Evolutionary conservation across 495 filamentous ascomycete genomes (phyloP).

Genomic region (Viridothelium virens): DNA sequence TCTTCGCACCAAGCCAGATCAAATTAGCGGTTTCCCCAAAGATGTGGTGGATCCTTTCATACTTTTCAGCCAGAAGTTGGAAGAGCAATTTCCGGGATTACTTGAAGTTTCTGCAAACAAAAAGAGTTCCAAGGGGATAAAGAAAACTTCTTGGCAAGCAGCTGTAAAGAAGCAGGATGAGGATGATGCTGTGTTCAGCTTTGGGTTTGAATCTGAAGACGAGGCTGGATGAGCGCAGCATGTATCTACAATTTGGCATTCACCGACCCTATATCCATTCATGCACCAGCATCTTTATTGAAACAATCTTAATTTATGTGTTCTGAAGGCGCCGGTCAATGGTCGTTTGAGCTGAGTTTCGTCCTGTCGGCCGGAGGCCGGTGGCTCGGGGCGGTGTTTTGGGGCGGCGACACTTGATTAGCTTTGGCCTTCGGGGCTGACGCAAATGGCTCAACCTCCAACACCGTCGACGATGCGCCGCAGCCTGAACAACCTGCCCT

Average conservation of each 20-base stretch:
- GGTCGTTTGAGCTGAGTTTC: background rate
- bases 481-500: background rate
- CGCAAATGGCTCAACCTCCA: conserved; percentile 8
- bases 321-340: too few species aligned
- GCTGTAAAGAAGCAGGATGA: conserved; percentile 49
- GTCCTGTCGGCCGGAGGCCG: background rate
- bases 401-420: too few species aligned
- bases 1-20: conserved; percentile 69
- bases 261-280: background rate
- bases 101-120: conserved; percentile 47
- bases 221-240: conserved; percentile 35
- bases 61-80: conserved; percentile 65
- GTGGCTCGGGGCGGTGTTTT: background rate
- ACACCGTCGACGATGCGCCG: conserved; percentile 4
- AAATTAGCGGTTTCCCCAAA: conserved; percentile 77
- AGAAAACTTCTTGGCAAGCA: conserved; percentile 56
- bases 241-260: background rate
- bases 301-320: too few species aligned
- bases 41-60: conserved; percentile 66
- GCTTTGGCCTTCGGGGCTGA: background rate
- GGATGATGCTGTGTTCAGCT: conserved; percentile 58
- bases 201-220: conserved; percentile 57
- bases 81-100: conserved; percentile 53
- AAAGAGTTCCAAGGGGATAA: conserved; percentile 51
- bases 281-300: background rate